Evolutionary conservation across 306 rosid species (phyloP), one percentile per base, ranked within the genome.

Genomic region (Boehmeria nivea): DNA sequence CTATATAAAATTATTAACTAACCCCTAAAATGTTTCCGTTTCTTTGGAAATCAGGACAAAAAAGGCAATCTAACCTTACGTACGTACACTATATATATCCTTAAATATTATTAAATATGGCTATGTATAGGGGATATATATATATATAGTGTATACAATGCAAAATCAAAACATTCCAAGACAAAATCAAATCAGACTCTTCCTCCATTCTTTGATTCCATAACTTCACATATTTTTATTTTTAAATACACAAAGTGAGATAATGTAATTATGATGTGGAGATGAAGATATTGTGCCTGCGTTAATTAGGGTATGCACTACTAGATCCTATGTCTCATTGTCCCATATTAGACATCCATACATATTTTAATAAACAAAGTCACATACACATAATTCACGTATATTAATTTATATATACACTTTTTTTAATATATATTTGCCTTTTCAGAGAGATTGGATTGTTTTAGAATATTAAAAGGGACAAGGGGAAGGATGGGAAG

Each of bases 401-500:
- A 12, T 25, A 43, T 1, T 14, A 3, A 17, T 47, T 3, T 46
- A 33, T 15, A 18, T 14, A 1, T 38, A 19, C 6, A 48, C n/a
- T 28, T 6, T 38, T 11, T 23, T 15, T 21, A 12, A 19, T 17
- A 44, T 18, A 54, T 24, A 60, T 48, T 55, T 43, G 16, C 31
- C 67, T 52, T 28, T 56, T 39, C 27, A 21, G 54, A 49, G 15
- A 5, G 55, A 34, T 63, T 26, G 48, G 47, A 57, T 25, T 16
- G 13, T 57, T 25, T 37, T 13, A 31, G 26, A 62, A 50, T 55
- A 64, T 65, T 23, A 81, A 85, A 74, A 61, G 83, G 74, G 80
- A 68, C 81, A 73, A 68, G 63, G 83, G 78, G 72, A 77, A 74
- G 81, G 82, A 81, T 83, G 91, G 95, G 86, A 68, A 61, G 71